These are phyloP conservation scores for Ambrosiella beaveri DNA, from an alignment of 2,329 filamentous ascomycete species.

Conservation along the genomic window DNA sequence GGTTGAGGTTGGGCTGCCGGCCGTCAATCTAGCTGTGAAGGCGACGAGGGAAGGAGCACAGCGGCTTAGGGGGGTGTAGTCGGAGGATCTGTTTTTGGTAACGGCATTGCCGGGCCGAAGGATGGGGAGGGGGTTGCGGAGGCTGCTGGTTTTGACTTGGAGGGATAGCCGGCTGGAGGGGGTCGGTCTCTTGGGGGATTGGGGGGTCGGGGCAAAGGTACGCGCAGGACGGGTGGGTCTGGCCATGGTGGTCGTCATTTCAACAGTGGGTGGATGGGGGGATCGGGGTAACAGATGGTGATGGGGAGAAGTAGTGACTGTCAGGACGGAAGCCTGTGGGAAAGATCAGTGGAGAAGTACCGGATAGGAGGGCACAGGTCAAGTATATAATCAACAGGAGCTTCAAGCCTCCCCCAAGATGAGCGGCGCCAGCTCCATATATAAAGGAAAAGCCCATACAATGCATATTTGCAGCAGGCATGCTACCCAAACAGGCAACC, in stretches of 20 bases:
- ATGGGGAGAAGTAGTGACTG: not conserved
- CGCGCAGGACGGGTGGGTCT: not conserved
- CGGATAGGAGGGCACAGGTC: no score
- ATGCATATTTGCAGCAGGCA: not conserved
- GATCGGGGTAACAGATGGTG: no score
- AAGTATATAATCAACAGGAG: no score
- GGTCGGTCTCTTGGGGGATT: not conserved
- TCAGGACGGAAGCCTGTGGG: not conserved
- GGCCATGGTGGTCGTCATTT: not conserved
- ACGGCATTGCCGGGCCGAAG: not conserved
- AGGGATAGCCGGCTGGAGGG: constrained; percentile 5
- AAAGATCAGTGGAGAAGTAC: not conserved
- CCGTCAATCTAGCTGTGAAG: not conserved
- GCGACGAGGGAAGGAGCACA: not conserved
- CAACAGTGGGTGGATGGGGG: not conserved
- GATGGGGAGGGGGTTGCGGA: not conserved
- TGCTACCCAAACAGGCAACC: not conserved
- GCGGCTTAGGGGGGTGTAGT: not conserved
- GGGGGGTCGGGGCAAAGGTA: not conserved
- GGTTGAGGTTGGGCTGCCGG: not conserved
- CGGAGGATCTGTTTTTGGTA: not conserved
- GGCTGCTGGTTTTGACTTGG: constrained; percentile 6
- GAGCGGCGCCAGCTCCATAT: not conserved
- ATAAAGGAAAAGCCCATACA: not conserved
- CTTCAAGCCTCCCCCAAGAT: no score